These are phyloP conservation scores for Penicillium sp. DNA, from an alignment of 2,329 filamentous ascomycete genomes.

Conservation along the genomic window DNA sequence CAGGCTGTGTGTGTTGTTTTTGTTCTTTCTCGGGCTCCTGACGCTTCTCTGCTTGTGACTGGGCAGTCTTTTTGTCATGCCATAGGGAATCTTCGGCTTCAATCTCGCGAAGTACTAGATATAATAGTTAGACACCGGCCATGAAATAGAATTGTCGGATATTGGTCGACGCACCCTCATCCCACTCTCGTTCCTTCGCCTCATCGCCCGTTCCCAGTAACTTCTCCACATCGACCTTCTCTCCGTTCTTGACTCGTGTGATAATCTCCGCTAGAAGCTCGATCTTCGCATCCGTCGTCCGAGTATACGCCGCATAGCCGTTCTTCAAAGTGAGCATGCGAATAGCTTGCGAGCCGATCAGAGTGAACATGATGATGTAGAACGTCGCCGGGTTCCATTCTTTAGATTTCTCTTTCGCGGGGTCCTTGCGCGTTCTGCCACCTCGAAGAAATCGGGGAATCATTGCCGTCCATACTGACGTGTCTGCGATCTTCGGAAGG, in stretches of 20 bases:
- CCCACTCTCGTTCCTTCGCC: slow-evolving; percentile 79
- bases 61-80: slow-evolving; percentile 26
- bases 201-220: slow-evolving; percentile 74
- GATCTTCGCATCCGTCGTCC: slow-evolving; percentile 77
- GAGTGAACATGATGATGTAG: slow-evolving; percentile 74
- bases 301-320: slow-evolving; percentile 67
- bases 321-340: slow-evolving; percentile 81
- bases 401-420: slow-evolving; percentile 48
- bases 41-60: slow-evolving; percentile 7
- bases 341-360: slow-evolving; percentile 95
- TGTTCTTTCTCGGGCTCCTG: slow-evolving; percentile 7
- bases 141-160: neutral
- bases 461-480: slow-evolving; percentile 67
- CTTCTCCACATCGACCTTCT: slow-evolving; percentile 78
- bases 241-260: slow-evolving; percentile 44
- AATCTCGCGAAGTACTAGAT: slow-evolving; percentile 39
- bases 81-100: slow-evolving; percentile 39
- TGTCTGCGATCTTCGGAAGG: slow-evolving; percentile 48
- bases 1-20: slow-evolving; percentile 5
- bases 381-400: slow-evolving; percentile 80
- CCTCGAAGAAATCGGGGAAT: slow-evolving; percentile 58
- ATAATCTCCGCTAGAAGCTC: slow-evolving; percentile 65
- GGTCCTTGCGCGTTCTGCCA: slow-evolving; percentile 28
- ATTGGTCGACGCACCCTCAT: slow-evolving; percentile 61
- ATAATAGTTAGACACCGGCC: slow-evolving; percentile 6